phyloP scores from a whole-genome alignment of 2,329 filamentous ascomycete species.

The Colletotrichum chlorophyti region DNA sequence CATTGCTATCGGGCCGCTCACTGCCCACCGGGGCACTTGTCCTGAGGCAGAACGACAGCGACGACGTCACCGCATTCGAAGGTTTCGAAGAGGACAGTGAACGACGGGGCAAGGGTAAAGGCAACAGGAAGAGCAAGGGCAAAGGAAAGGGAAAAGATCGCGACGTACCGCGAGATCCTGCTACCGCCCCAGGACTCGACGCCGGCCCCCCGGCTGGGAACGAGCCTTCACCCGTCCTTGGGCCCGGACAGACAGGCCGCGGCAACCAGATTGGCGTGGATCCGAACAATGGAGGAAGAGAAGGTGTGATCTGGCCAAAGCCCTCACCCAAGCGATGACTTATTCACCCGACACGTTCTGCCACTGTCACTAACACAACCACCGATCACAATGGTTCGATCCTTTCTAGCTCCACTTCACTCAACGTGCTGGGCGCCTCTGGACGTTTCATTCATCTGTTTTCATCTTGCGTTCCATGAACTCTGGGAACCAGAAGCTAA shows the following conservation, averaged over 20 bases:
- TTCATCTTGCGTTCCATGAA: neutral
- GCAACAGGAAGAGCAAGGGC: constrained; percentile 1
- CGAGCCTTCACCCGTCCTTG: neutral
- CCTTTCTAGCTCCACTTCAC: neutral
- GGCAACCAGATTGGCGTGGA: neutral
- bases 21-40: neutral
- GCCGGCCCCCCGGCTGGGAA: neutral
- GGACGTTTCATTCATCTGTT: constrained; percentile 13
- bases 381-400: neutral
- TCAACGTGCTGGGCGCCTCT: neutral
- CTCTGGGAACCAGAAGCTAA: constrained; percentile 1
- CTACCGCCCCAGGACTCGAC: neutral
- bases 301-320: constrained; percentile 11
- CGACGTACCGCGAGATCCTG: neutral
- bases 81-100: neutral
- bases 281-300: neutral
- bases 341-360: neutral
- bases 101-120: constrained; percentile 4
- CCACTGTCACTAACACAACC: neutral
- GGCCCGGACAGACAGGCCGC: neutral
- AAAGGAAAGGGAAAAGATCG: constrained; percentile 11
- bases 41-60: neutral
- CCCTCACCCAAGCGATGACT: neutral
- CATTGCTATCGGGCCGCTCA: constrained; percentile 2
- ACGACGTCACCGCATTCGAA: too few relatives aligned